phyloP scores from a whole-genome alignment of 257 asterid species.

The Lantana camara region DNA sequence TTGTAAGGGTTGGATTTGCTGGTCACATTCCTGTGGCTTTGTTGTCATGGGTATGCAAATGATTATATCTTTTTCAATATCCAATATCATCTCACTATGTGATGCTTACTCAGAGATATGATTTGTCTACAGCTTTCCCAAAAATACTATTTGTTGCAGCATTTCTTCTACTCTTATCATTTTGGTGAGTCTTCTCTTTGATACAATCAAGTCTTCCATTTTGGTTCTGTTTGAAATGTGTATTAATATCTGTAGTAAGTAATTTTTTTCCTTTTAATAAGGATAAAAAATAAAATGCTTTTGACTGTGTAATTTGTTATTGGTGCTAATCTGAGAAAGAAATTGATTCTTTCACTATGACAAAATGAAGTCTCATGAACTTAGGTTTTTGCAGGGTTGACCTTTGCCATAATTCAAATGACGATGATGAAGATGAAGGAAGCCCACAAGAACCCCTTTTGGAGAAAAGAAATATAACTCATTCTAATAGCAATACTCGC shows the following conservation, averaged over 20 bases:
- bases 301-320: too few relatives aligned
- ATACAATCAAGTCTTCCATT: constrained; percentile 9
- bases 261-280: too few relatives aligned
- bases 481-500: constrained; percentile 38
- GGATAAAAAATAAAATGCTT: too few relatives aligned
- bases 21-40: constrained; percentile 92
- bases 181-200: constrained; percentile 60
- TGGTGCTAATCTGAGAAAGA: too few relatives aligned
- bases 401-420: constrained; percentile 88
- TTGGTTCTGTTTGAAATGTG: constrained; percentile 12
- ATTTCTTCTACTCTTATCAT: constrained; percentile 86
- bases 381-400: constrained; percentile 80
- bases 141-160: constrained; percentile 77
- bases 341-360: neutral
- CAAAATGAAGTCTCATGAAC: constrained; percentile 10
- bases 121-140: constrained; percentile 74
- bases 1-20: constrained; percentile 86
- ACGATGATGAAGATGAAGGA: constrained; percentile 87
- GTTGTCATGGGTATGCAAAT: constrained; percentile 76
- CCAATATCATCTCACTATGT: constrained; percentile 17
- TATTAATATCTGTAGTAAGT: too few relatives aligned
- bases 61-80: constrained; percentile 15
- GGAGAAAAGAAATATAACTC: constrained; percentile 56
- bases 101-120: constrained; percentile 24
- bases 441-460: constrained; percentile 64